A percentile compares a stretch with the other conserved stretches of the same genome.
These are phyloP conservation scores for Trametes elegans DNA, from an alignment of 768 basidiomycete species.

Conservation along the genomic window DNA sequence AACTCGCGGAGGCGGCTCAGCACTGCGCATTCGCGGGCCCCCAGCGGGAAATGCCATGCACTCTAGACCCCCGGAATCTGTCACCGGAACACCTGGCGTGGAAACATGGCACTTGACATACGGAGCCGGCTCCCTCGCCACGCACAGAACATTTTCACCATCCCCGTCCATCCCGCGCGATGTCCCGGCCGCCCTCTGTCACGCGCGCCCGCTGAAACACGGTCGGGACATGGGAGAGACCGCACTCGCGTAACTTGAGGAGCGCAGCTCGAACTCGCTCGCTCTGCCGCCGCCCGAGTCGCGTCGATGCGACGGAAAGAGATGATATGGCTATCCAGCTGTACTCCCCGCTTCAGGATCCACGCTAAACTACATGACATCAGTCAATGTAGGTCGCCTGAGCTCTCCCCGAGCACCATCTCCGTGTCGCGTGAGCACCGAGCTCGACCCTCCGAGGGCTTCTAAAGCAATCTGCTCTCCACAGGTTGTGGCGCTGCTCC, in stretches of 20 bases:
- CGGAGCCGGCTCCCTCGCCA: conserved; percentile 5
- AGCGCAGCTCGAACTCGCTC: no score
- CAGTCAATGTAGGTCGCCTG: no score
- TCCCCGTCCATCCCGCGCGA: not conserved
- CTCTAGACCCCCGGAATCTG: conserved; percentile 11
- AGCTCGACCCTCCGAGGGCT: no score
- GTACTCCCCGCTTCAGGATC: no score
- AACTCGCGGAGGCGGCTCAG: conserved; percentile 12
- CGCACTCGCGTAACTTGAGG: not conserved
- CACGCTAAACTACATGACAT: no score
- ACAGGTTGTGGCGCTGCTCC: no score
- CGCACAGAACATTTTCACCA: not conserved
- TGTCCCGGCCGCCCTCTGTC: conserved; percentile 2
- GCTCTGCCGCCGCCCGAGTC: no score
- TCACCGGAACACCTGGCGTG: conserved; percentile 10
- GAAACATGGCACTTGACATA: conserved; percentile 14
- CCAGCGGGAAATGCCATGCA: conserved; percentile 1
- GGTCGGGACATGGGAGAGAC: not conserved
- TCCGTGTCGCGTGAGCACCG: no score
- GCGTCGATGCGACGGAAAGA: no score
- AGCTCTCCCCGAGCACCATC: no score
- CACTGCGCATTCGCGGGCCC: not conserved
- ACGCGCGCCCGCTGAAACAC: not conserved
- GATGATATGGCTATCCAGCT: no score
- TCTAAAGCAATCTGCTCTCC: no score